Evolutionary conservation across 1,284 basidiomycete species (phyloP).

Genomic region (Apiotrichum brassicae): DNA sequence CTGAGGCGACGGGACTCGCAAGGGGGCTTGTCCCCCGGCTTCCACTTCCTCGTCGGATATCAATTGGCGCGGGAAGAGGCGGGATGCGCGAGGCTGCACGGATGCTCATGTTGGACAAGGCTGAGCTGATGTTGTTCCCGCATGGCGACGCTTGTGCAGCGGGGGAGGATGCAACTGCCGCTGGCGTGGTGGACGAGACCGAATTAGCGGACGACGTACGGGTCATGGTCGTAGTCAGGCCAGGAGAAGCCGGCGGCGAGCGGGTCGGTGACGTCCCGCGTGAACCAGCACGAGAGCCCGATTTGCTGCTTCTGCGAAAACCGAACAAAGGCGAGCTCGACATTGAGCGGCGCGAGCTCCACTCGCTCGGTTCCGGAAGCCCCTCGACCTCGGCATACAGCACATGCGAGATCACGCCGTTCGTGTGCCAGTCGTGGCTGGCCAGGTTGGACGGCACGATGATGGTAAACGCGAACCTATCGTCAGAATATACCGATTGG

Average conservation of each 20-base stretch:
- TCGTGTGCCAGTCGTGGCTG: conserved; percentile 28
- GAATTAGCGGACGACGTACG: neutral
- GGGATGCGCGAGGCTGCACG: conserved; percentile 1
- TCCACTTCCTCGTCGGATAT: too few relatives aligned
- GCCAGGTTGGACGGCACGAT: conserved; percentile 26
- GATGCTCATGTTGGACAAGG: neutral
- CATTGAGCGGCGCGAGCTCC: neutral
- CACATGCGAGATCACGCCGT: conserved; percentile 21
- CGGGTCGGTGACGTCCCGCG: neutral
- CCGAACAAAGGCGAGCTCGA: conserved; percentile 11
- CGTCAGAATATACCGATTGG: too few relatives aligned
- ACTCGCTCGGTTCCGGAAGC: conserved; percentile 2
- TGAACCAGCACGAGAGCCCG: neutral
- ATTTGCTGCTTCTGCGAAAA: neutral
- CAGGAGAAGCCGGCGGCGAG: neutral
- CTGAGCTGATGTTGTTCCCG: too few relatives aligned
- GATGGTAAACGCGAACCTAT: conserved; percentile 16
- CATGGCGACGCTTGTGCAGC: too few relatives aligned
- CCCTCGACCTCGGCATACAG: conserved; percentile 29
- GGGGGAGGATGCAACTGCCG: too few relatives aligned
- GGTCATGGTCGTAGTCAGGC: neutral
- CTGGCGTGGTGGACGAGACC: neutral
- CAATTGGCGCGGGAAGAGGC: neutral
- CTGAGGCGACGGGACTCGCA: neutral
- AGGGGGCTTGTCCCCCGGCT: neutral